Base-by-base conservation (phyloP, 2,329 filamentous ascomycete species). In the Penicillium sp. region DNA sequence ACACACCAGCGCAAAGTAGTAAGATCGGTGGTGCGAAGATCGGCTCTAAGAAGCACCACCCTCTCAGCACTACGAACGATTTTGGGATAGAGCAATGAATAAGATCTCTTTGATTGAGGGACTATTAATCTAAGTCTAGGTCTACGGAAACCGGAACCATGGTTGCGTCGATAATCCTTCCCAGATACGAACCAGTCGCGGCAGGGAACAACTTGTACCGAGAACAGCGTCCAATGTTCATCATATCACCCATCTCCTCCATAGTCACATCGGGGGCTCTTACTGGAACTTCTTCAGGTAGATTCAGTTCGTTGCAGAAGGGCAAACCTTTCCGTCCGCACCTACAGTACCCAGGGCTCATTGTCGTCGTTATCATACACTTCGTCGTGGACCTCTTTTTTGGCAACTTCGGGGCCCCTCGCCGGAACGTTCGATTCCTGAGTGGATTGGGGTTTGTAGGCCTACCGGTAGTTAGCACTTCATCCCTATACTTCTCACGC, bases 301-400 rank as follows among this genome's bases (percentile, higher is more conserved):
- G 26, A 6, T 26, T 26, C 26, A 26, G 26, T 26, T 26, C 11
- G 35, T 41, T 11, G 35, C 11, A 5, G 15, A 11, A 41, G 8
- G 35, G 15, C 13, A 41, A 11, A 11, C 35, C 11, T 41, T 15
- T 13, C 11, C 13, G 13, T 5, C 11, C 17, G 15, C 35, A 15
- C 15, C 15, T 15, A 41, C 13, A 41, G 35, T 41, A 13, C 35
- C 35, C 35, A 41, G 26, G 3, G 26, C 9, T 15, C 35, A 5
- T 41, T 15, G 9, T 41, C 35, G 1, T 70, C 66, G 3, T 66
- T 65, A 1, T 60, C 51, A 7, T 69, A 67, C 15, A 73, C 70
- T 8, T 70, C 66, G 41, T 75, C 72, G 35, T 64, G 68, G 6
- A 64, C 31, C 9, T 59, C 56, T 13, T 56, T 45, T 6, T 61